Evolutionary conservation across 2,329 filamentous ascomycete genomes (phyloP).

Genomic region (Claviceps africana): DNA sequence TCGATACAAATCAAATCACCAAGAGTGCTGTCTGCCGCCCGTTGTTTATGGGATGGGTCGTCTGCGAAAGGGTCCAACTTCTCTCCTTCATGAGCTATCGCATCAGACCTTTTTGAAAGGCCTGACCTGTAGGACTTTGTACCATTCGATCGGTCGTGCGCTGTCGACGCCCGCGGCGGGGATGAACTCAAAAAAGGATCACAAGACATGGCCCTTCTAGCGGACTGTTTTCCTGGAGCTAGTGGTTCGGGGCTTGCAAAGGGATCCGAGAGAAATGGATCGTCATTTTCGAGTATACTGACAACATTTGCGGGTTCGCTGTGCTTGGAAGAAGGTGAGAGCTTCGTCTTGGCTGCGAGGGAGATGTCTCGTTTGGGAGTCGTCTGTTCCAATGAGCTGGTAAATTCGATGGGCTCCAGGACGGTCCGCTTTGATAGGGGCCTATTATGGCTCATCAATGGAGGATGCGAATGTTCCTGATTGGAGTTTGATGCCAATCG

Average conservation of each 20-base stretch:
- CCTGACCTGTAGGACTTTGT: background rate
- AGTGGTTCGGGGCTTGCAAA: conserved; percentile 21
- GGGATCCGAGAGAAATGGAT: conserved; percentile 16
- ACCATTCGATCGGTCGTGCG: background rate
- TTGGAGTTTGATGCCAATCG: background rate
- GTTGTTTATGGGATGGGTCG: background rate
- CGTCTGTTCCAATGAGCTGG: conserved; percentile 19
- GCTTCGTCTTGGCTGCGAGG: background rate
- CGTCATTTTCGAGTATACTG: background rate
- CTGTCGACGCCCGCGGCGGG: background rate
- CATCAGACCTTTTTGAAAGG: background rate
- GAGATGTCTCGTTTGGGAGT: background rate
- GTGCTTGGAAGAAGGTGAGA: background rate
- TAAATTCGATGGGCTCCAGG: conserved; percentile 21
- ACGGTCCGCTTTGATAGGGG: background rate
- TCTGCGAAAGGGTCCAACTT: background rate
- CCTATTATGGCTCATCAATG: background rate
- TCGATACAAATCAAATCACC: conserved; percentile 22
- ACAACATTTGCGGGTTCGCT: background rate
- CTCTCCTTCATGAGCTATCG: background rate
- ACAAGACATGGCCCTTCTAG: conserved; percentile 6
- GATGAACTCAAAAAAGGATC: conserved; percentile 9
- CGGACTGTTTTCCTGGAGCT: background rate
- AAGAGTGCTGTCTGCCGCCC: background rate
- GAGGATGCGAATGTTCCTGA: background rate